These are phyloP conservation scores for Fusarium fujikuroi DNA, from an alignment of 2,329 filamentous ascomycete species.

Conservation along the genomic window DNA sequence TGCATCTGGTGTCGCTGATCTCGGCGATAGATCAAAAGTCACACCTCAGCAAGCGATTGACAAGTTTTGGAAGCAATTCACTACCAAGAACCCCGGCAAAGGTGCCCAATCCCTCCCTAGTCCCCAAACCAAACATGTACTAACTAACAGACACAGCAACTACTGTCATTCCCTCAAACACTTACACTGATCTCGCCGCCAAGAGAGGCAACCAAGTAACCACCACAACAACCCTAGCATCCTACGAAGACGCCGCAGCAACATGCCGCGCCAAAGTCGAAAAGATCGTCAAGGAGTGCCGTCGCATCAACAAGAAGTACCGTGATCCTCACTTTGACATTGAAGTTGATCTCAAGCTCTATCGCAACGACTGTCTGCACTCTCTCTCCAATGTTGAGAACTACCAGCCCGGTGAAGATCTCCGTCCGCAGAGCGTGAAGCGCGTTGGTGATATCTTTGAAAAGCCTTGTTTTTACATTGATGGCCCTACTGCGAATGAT, in stretches of 20 bases:
- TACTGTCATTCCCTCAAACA: conserved; percentile 75
- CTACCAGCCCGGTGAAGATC: conserved; percentile 43
- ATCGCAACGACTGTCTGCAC: conserved; percentile 61
- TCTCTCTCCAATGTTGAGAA: conserved; percentile 52
- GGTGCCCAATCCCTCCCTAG: conserved; percentile 50
- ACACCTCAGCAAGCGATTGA: conserved; percentile 75
- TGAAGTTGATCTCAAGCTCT: conserved; percentile 76
- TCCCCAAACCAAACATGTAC: rapidly evolving
- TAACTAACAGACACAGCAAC: conserved; percentile 59
- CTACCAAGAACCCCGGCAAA: conserved; percentile 76
- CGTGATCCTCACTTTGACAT: conserved; percentile 89
- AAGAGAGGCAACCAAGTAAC: conserved; percentile 65
- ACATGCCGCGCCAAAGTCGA: conserved; percentile 74
- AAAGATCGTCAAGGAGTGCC: conserved; percentile 73
- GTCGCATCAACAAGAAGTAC: conserved; percentile 85
- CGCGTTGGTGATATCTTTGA: conserved; percentile 81
- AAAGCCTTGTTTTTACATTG: conserved; percentile 78
- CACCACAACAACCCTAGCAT: conserved; percentile 68
- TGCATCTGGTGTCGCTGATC: conserved; percentile 1
- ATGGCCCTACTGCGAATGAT: conserved; percentile 80
- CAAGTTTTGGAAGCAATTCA: conserved; percentile 79
- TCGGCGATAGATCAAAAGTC: conserved; percentile 53
- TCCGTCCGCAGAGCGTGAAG: conserved; percentile 68
- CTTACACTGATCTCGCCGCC: conserved; percentile 70
- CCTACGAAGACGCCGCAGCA: conserved; percentile 77